Evolutionary conservation across 768 basidiomycete genomes (phyloP).

Genomic region (Suillus brevipes): DNA sequence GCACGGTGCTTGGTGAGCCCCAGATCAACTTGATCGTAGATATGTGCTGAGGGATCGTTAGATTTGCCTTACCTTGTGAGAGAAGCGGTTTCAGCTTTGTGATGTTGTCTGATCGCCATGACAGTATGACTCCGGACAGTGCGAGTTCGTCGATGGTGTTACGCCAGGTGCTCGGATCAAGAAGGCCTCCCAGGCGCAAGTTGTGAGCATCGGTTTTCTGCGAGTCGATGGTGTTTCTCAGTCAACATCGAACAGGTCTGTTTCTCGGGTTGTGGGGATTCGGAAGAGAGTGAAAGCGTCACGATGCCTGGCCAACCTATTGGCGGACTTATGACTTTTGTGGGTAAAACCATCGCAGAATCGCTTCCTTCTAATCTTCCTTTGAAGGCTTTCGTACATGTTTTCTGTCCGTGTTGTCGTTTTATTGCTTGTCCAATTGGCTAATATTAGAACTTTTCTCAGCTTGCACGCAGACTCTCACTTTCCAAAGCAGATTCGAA

Average conservation of each 20-base stretch:
- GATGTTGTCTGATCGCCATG: not conserved
- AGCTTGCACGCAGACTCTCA: not conserved
- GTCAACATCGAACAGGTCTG: not conserved
- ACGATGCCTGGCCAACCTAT: not conserved
- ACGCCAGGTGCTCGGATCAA: not conserved
- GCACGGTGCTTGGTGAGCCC: conserved; percentile 3
- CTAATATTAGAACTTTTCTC: not conserved
- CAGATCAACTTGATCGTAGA: not conserved
- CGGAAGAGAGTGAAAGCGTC: conserved; percentile 1
- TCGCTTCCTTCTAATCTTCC: not conserved
- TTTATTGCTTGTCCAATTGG: no score
- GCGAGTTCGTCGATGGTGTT: not conserved
- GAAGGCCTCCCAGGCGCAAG: not conserved
- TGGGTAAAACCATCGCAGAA: not conserved
- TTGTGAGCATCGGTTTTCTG: not conserved
- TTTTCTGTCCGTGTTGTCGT: not conserved
- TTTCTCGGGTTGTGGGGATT: conserved; percentile 5
- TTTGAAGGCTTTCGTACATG: conserved; percentile 4
- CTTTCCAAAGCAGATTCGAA: not conserved
- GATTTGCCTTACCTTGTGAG: conserved; percentile 3
- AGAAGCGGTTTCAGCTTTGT: not conserved
- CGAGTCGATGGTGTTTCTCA: not conserved
- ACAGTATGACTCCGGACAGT: not conserved
- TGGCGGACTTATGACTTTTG: not conserved
- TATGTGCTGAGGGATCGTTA: not conserved